phyloP scores from a whole-genome alignment of 2,329 filamentous ascomycete genomes.

The Fusarium coffeatum region DNA sequence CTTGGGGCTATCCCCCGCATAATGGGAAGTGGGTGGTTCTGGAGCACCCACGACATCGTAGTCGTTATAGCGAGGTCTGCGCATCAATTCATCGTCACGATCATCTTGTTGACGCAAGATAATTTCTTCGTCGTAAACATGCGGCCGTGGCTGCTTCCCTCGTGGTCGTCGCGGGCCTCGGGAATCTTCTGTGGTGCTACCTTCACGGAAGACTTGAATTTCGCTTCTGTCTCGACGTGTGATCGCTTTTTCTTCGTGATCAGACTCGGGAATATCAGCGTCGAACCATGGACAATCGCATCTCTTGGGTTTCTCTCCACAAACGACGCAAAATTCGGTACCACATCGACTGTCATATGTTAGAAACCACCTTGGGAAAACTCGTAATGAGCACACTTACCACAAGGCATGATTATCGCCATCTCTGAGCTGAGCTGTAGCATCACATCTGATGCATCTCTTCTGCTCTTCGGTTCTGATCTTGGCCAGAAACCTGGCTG shows the following conservation, averaged over 20 bases:
- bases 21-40: conserved; percentile 61
- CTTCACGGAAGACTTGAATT: conserved; percentile 40
- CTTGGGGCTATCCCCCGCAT: conserved; percentile 71
- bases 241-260: conserved; percentile 66
- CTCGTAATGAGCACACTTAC: conserved; percentile 57
- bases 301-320: conserved; percentile 82
- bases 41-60: conserved; percentile 50
- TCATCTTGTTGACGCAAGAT: conserved; percentile 60
- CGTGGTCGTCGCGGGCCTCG: conserved; percentile 38
- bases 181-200: conserved; percentile 49
- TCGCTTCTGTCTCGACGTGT: conserved; percentile 49
- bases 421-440: conserved; percentile 81
- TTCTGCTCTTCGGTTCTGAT: conserved; percentile 78
- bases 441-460: conserved; percentile 78
- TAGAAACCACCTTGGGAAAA: conserved; percentile 7
- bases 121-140: conserved; percentile 60
- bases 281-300: conserved; percentile 88
- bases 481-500: conserved; percentile 70
- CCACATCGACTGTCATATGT: conserved; percentile 71
- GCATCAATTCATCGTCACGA: conserved; percentile 55
- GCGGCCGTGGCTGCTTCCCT: conserved; percentile 42
- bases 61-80: conserved; percentile 50
- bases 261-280: conserved; percentile 65
- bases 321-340: conserved; percentile 89
- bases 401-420: conserved; percentile 92